Conservation (phyloP, 257 asterid genomes). For the Verbena officinalis region DNA sequence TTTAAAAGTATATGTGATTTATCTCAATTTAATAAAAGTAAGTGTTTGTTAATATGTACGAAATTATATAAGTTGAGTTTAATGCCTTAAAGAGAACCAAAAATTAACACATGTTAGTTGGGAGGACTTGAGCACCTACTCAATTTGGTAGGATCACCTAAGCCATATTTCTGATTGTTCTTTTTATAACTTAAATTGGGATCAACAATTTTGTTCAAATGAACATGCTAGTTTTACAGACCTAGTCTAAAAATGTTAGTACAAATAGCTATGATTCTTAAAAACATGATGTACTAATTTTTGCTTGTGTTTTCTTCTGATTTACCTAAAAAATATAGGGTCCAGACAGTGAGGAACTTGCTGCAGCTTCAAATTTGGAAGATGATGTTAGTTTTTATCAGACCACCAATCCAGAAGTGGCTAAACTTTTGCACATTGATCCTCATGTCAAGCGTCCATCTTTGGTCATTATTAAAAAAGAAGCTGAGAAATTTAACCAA, state of each 20-base stretch:
- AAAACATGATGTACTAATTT: not conserved
- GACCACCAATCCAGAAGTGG: constrained; percentile 69
- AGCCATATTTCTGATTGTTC: no score
- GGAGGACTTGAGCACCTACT: no score
- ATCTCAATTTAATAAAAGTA: no score
- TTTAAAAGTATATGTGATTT: no score
- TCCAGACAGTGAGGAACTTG: constrained; percentile 66
- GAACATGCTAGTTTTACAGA: not conserved
- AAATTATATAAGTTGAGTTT: no score
- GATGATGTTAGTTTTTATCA: constrained; percentile 77
- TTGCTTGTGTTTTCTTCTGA: constrained; percentile 17
- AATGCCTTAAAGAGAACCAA: no score
- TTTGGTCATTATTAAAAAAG: constrained; percentile 73
- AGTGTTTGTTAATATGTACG: no score
- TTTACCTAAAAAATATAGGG: constrained; percentile 51
- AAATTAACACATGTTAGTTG: no score
- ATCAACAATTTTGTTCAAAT: no score
- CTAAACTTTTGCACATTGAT: constrained; percentile 70
- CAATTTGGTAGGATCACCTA: no score
- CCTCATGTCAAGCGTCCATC: constrained; percentile 63
- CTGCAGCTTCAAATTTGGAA: constrained; percentile 76
- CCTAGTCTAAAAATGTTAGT: not conserved
- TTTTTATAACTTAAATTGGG: no score
- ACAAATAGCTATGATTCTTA: not conserved
- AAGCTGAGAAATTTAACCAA: constrained; percentile 57